Evolutionary conservation across 2,329 filamentous ascomycete genomes (phyloP), one percentile per base, ranked within the genome.

Genomic region (Trichophyton rubrum): DNA sequence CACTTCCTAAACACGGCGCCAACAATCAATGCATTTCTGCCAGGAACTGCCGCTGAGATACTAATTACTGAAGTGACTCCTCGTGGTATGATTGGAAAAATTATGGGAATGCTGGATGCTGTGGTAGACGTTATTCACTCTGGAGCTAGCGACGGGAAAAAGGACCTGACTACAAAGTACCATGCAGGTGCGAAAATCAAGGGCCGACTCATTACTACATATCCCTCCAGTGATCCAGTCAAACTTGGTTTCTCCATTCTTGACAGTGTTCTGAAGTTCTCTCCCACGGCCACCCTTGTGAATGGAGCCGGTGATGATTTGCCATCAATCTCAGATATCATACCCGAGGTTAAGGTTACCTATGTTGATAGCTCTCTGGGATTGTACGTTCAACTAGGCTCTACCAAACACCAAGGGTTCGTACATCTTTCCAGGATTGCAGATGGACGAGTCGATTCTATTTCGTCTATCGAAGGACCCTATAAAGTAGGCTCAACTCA

Each of bases 391-490:
- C 83, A 88, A 66, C 75, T 92, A 27, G 85, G 85, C 1, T 75
- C 86, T 4, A 78, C 82, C 45, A 82, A 85, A 33, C 68, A 74
- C 27, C 78, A 83, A n/a, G 89, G 89, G 8, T 99, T 96, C 69
- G 90, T 95, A 22, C 93, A 99, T 72, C 95, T 99, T 65, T 99
- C 93, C 0, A 84, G 89, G 64, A 82, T 99, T 63, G 88, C 92
- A 62, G 92, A 99, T 71, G 86, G 87, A 66, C 95, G 93, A 72
- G 82, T 96, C 59, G 93, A 97, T 64, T 83, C 83, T 1, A 78
- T 99, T 3, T 88, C 89, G 13, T 84, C 89, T 64, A 79, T 84
- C 2, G 85, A 84, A 17, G 93, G 93, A 0, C 81, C 86, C 1
- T 96, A 85, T 77, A 88, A 90, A 72, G 70, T 88, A 20, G 90